Conservation (phyloP, 805 yeast species). For the Ogataea paradorogensis region DNA sequence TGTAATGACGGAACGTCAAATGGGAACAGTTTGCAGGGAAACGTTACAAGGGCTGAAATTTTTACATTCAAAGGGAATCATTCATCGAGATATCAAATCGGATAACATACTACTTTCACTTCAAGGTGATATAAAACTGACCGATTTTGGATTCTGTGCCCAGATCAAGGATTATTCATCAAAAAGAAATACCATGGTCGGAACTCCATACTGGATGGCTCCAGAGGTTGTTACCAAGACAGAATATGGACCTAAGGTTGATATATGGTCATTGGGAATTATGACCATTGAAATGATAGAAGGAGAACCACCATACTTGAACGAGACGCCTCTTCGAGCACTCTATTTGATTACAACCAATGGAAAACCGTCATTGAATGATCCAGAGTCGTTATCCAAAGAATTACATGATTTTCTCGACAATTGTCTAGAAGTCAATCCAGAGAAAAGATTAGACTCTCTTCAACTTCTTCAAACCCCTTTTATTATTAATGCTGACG, state of each 20-base stretch:
- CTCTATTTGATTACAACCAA: constrained; percentile 73
- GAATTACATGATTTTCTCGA: constrained; percentile 67
- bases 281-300: constrained; percentile 88
- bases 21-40: constrained; percentile 92
- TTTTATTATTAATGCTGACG: constrained; percentile 62
- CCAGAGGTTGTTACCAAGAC: constrained; percentile 81
- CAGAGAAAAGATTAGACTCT: constrained; percentile 78
- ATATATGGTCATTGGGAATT: constrained; percentile 79
- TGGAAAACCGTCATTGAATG: constrained; percentile 73
- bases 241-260: constrained; percentile 79
- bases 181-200: constrained; percentile 83
- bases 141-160: constrained; percentile 80
- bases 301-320: constrained; percentile 80
- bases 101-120: constrained; percentile 84
- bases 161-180: constrained; percentile 69
- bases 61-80: constrained; percentile 86
- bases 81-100: constrained; percentile 94
- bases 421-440: constrained; percentile 78
- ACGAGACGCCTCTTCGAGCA: constrained; percentile 77
- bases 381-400: constrained; percentile 70
- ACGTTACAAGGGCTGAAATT: constrained; percentile 83
- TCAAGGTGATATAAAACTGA: constrained; percentile 86
- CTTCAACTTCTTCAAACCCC: constrained; percentile 64
- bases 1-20: constrained; percentile 87
- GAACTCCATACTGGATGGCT: constrained; percentile 91